Evolutionary conservation across 2,329 filamentous ascomycete species (phyloP), one percentile per base, ranked within the genome.

Genomic region (Cercospora sp.): DNA sequence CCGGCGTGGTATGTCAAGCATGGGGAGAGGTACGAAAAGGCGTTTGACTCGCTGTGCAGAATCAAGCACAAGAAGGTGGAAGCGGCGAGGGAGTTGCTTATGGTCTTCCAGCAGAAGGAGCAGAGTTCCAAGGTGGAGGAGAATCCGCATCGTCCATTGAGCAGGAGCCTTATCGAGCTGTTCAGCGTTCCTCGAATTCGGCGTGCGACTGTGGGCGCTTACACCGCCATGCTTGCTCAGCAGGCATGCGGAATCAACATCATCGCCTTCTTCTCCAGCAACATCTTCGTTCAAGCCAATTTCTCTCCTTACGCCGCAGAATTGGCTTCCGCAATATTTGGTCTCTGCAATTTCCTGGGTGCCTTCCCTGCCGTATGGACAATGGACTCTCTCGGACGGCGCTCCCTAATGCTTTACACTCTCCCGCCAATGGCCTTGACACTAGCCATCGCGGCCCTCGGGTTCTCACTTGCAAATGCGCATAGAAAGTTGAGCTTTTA

Each of bases 141-240:
- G 7, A 8, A 8, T n/a, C 36, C 16, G 16, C 36, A 42, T 42
- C 36, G 16, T 42, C 0, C 36, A 42, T 42, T n/a, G 6, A 42
- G 36, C 36, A 42, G 16, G 36, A 42, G 16, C 16, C 16, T n/a
- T 7, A 42, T 42, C 16, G 16, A 42, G 9, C 36, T 42, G 6
- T 42, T 7, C 36, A 76, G 79, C 1, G 79, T 85, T 1, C 82
- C 83, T 3, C 78, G 83, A 2, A 79, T 84, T 26, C 76, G 83
- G 9, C 80, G 83, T 26, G 82, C 83, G 1, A 77, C 74, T 58
- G 71, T 75, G 33, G 75, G 72, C 13, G 72, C 75, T 42, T 75
- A 71, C 30, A 75, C 69, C 23, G 69, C 75, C 20, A 83, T 77
- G 74, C 58, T 77, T 59, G 74, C 74, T 3, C 74, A 76, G 69